Evolutionary conservation across 441 rosid genomes (phyloP), one percentile per base, ranked within the genome.

Genomic region (Syzygium syzygioides): DNA sequence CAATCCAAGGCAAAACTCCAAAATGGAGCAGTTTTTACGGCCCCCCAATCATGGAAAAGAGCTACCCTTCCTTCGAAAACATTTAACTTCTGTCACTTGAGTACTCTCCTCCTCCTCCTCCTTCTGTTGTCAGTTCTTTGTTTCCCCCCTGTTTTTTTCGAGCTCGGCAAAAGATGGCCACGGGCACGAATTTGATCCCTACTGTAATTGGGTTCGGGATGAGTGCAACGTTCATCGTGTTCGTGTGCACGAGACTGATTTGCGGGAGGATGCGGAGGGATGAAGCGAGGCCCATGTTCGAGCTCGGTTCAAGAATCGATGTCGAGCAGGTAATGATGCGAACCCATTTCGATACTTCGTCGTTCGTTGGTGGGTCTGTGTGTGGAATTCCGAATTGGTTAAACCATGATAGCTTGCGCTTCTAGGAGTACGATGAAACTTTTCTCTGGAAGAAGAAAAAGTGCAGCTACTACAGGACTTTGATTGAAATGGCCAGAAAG

Each of bases 151-250:
- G n/a, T 71, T 3, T 9, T 9, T 23, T 23, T 15, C n/a, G 52
- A 66, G 80, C 32, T 48, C 41, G 53, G 84, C 86, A 88, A 90
- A 94, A 94, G 95, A 64, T 93, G 62, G 94, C 90, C 89, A 88
- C 94, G 28, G 91, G 91, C 32, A 90, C 92, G 94, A 95, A 93
- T 91, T 90, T 92, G 92, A 91, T 94, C 30, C 93, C 98, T 17
- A 93, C 94, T 10, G 59, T 94, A 11, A 94, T 95, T 85, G 98
- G 95, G 66, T 95, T 95, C 90, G 96, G 91, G 66, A 92, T 93
- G 95, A 95, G 95, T 90, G 95, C 94, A 13, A 86, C 95, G 85
- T 95, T 95, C 88, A 94, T 95, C 12, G 93, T 93, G 89, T 95
- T 94, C 57, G 92, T 95, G 53, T 95, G 96, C 87, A 89, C 94